phyloP scores from a whole-genome alignment of 2,329 filamentous ascomycete genomes.

The Teratosphaeria pseudoeucalypti region DNA sequence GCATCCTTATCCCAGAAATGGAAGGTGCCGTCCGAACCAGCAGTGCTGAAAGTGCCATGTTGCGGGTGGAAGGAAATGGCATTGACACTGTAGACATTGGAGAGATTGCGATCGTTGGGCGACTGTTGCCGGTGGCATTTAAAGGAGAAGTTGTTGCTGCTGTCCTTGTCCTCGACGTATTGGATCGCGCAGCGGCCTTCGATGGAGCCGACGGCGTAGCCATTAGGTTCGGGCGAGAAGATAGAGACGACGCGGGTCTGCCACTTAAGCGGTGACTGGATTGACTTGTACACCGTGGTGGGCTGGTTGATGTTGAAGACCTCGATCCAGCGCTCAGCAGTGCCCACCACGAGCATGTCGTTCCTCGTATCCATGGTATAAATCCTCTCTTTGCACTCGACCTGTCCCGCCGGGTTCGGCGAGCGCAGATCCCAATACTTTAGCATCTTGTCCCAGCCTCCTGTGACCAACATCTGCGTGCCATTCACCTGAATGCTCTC shows the following conservation, averaged over 20 bases:
- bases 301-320: constrained; percentile 85
- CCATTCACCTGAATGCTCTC: constrained; percentile 52
- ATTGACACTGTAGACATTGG: constrained; percentile 91
- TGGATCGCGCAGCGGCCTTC: constrained; percentile 97
- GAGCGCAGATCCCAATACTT: constrained; percentile 79
- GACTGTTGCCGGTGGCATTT: constrained; percentile 90
- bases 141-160: constrained; percentile 84
- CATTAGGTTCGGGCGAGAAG: constrained; percentile 72
- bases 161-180: constrained; percentile 92
- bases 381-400: constrained; percentile 64
- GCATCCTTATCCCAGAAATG: constrained; percentile 76
- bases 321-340: constrained; percentile 92
- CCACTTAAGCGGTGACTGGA: constrained; percentile 95
- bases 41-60: constrained; percentile 96
- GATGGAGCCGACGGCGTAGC: constrained; percentile 92
- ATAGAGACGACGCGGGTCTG: constrained; percentile 93
- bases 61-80: constrained; percentile 94
- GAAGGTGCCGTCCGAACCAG: constrained; percentile 91
- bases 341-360: constrained; percentile 80
- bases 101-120: constrained; percentile 51
- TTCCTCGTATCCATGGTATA: constrained; percentile 84
- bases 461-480: constrained; percentile 77
- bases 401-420: constrained; percentile 52
- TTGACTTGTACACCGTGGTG: constrained; percentile 85
- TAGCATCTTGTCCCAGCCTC: constrained; percentile 83